phyloP scores from a whole-genome alignment of 2,329 filamentous ascomycete species.

The Exophiala bonariae region DNA sequence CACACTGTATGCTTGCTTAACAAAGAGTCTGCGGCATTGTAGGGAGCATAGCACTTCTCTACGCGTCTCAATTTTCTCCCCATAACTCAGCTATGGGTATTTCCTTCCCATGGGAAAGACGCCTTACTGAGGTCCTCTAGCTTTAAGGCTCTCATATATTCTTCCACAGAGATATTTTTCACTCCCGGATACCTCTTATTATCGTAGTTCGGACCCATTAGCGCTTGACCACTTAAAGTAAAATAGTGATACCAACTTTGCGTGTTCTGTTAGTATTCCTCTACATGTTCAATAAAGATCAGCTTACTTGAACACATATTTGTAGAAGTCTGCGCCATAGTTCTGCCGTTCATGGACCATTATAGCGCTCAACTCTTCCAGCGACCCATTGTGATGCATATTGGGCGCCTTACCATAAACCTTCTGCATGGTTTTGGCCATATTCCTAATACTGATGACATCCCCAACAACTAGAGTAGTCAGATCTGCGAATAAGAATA shows the following conservation, averaged over 20 bases:
- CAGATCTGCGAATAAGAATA: not conserved
- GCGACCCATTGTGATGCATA: constrained; percentile 29
- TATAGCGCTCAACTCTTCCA: constrained; percentile 31
- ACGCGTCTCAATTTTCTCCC: too few species aligned
- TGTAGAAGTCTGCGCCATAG: constrained; percentile 19
- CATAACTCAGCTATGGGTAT: too few species aligned
- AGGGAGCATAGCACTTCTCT: too few species aligned
- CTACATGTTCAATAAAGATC: not conserved
- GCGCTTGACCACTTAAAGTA: constrained; percentile 3
- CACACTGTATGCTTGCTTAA: too few species aligned
- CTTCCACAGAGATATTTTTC: constrained; percentile 1
- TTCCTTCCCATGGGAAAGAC: constrained; percentile 3
- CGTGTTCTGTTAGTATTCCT: not conserved
- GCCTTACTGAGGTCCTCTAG: not conserved
- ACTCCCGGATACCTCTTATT: constrained; percentile 6
- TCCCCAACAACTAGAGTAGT: constrained; percentile 38
- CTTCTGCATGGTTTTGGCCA: constrained; percentile 29
- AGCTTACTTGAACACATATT: constrained; percentile 19
- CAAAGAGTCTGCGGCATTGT: too few species aligned
- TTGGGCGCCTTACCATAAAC: constrained; percentile 29
- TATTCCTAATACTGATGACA: constrained; percentile 27
- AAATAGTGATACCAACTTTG: constrained; percentile 12
- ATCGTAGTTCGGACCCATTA: constrained; percentile 9
- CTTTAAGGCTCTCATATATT: not conserved
- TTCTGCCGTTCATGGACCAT: constrained; percentile 28